A percentile compares a stretch with the other conserved stretches of the same genome.
Evolutionary conservation across 2,329 filamentous ascomycete species (phyloP).

Genomic region (Nemania sp.): DNA sequence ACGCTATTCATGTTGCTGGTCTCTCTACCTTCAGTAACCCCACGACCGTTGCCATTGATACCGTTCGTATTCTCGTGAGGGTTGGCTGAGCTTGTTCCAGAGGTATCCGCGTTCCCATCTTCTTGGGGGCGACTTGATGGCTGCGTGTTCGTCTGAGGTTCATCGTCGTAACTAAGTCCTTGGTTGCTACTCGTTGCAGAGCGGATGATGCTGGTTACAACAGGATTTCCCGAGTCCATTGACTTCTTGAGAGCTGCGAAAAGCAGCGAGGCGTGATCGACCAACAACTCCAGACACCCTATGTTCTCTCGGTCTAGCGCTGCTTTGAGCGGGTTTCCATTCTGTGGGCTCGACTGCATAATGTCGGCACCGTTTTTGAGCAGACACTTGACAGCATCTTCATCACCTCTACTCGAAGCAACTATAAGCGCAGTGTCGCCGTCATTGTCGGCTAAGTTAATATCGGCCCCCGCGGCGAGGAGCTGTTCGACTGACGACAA

Average conservation of each 20-base stretch:
- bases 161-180: constrained; percentile 39
- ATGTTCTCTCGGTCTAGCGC: constrained; percentile 35
- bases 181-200: constrained; percentile 37
- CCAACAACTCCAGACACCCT: constrained; percentile 39
- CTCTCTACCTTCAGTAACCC: neutral
- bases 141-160: constrained; percentile 21
- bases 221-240: constrained; percentile 39
- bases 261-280: constrained; percentile 39
- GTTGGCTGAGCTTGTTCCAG: neutral
- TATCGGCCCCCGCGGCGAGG: constrained; percentile 45
- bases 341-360: constrained; percentile 39
- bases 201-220: constrained; percentile 37
- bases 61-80: constrained; percentile 5
- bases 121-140: constrained; percentile 18
- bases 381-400: constrained; percentile 42
- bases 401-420: constrained; percentile 42
- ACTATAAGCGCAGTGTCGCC: constrained; percentile 47
- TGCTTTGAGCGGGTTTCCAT: constrained; percentile 40
- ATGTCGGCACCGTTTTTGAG: constrained; percentile 44
- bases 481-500: constrained; percentile 40
- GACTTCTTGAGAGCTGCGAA: constrained; percentile 39
- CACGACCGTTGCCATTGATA: neutral
- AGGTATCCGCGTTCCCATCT: neutral
- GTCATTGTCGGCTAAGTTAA: constrained; percentile 43
- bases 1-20: neutral